phyloP scores from a whole-genome alignment of 2,329 filamentous ascomycete genomes.

The Stylonectria norvegica region DNA sequence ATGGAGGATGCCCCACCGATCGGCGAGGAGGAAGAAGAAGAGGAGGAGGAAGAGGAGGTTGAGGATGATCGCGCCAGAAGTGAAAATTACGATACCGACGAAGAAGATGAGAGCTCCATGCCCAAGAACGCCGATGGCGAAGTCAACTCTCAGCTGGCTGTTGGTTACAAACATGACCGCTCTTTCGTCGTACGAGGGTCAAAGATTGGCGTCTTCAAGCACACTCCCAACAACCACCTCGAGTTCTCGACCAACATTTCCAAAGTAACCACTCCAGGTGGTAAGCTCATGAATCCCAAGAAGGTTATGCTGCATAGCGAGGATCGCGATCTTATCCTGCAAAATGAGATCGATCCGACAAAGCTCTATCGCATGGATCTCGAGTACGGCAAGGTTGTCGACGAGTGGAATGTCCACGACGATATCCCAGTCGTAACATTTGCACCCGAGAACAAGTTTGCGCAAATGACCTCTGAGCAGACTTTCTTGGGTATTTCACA shows the following conservation, averaged over 20 bases:
- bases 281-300: slow-evolving; percentile 85
- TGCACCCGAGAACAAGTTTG: slow-evolving; percentile 94
- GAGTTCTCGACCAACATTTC: slow-evolving; percentile 98
- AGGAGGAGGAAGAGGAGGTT: slow-evolving; percentile 52
- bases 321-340: slow-evolving; percentile 84
- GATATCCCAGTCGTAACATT: slow-evolving; percentile 91
- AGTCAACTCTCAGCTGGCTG: slow-evolving; percentile 88
- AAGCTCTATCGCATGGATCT: slow-evolving; percentile 96
- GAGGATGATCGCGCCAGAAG: slow-evolving; percentile 63
- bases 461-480: slow-evolving; percentile 93
- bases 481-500: slow-evolving; percentile 91
- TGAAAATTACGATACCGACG: slow-evolving; percentile 66
- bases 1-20: slow-evolving; percentile 70
- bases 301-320: slow-evolving; percentile 96
- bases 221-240: slow-evolving; percentile 85
- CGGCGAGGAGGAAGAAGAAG: slow-evolving; percentile 46
- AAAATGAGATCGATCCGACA: slow-evolving; percentile 79
- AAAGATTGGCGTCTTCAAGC: slow-evolving; percentile 98
- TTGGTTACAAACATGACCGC: slow-evolving; percentile 94
- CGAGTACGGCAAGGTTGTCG: slow-evolving; percentile 95
- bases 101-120: slow-evolving; percentile 70
- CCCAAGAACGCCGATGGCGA: slow-evolving; percentile 73
- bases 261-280: slow-evolving; percentile 84
- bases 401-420: slow-evolving; percentile 98
- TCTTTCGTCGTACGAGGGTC: slow-evolving; percentile 96